Evolutionary conservation across 1,139 yeast species (phyloP).

Genomic region (Geotrichum macrosporum): DNA sequence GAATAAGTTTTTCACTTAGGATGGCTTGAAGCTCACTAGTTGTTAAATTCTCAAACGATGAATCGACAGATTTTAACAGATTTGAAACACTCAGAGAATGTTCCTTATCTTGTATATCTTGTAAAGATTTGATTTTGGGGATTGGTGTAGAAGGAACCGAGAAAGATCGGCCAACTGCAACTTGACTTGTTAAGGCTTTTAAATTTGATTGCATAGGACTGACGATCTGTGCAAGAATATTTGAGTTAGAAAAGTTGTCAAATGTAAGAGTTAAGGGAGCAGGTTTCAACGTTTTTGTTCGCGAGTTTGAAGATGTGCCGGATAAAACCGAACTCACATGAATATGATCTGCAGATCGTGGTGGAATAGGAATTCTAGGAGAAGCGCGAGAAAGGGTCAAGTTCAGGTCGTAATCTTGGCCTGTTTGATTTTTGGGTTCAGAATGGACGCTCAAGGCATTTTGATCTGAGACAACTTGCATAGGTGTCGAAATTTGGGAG

Average conservation of each 20-base stretch:
- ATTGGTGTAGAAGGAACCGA: slow-evolving; percentile 15
- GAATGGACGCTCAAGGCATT: not conserved
- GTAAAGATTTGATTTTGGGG: not conserved
- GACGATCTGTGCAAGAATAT: not conserved
- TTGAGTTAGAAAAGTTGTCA: not conserved
- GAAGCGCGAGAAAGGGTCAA: too few species aligned
- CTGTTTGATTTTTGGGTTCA: not conserved
- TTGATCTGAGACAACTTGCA: too few species aligned
- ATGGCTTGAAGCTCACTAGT: slow-evolving; percentile 19
- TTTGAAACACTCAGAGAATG: slow-evolving; percentile 9
- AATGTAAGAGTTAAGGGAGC: not conserved
- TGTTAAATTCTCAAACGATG: slow-evolving; percentile 19
- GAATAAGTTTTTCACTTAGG: slow-evolving; percentile 22
- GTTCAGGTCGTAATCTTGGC: not conserved
- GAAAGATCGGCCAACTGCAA: slow-evolving; percentile 1
- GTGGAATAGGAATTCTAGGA: slow-evolving; percentile 11
- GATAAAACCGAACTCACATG: not conserved
- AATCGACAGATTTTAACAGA: slow-evolving; percentile 14
- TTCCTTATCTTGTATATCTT: slow-evolving; percentile 1
- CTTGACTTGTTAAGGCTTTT: slow-evolving; percentile 3
- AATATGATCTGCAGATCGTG: slow-evolving; percentile 10
- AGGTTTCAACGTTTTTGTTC: slow-evolving; percentile 3
- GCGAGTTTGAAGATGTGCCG: slow-evolving; percentile 3
- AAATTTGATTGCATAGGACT: not conserved
- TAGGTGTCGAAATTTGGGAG: not conserved